These are phyloP conservation scores for Fusarium udum DNA, from an alignment of 2,329 filamentous ascomycete species.

Conservation along the genomic window DNA sequence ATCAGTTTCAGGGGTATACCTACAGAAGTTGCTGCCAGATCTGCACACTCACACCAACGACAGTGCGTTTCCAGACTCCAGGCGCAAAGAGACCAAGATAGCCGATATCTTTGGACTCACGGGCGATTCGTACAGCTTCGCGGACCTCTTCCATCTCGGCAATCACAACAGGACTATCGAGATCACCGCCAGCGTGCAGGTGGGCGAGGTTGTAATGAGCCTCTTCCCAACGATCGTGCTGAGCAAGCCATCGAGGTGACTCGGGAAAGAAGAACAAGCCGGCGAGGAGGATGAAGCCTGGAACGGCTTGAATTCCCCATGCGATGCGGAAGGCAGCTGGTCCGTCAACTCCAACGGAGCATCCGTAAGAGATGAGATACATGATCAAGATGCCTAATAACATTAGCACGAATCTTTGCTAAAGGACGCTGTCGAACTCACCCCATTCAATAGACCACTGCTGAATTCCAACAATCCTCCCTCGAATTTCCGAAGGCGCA, in stretches of 20 bases:
- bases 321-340: constrained; percentile 69
- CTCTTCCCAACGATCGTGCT: constrained; percentile 68
- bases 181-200: constrained; percentile 66
- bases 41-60: constrained; percentile 61
- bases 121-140: constrained; percentile 51
- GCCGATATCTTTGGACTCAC: constrained; percentile 50
- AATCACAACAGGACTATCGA: constrained; percentile 62
- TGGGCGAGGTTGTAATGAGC: constrained; percentile 61
- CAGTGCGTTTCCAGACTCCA: constrained; percentile 60
- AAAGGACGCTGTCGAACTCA: not conserved
- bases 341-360: constrained; percentile 62
- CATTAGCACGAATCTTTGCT: not conserved
- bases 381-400: constrained; percentile 71
- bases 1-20: not conserved
- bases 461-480: constrained; percentile 74
- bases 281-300: constrained; percentile 65
- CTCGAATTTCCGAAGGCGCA: constrained; percentile 65
- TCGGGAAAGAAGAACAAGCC: constrained; percentile 69
- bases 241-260: constrained; percentile 71
- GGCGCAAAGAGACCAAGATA: constrained; percentile 58
- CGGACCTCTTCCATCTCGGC: constrained; percentile 66
- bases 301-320: constrained; percentile 72
- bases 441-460: constrained; percentile 77
- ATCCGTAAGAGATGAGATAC: constrained; percentile 74
- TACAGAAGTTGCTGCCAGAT: constrained; percentile 62